Conservation (phyloP, 2,329 filamentous ascomycete genomes). For the Ophiobolus disseminans region DNA sequence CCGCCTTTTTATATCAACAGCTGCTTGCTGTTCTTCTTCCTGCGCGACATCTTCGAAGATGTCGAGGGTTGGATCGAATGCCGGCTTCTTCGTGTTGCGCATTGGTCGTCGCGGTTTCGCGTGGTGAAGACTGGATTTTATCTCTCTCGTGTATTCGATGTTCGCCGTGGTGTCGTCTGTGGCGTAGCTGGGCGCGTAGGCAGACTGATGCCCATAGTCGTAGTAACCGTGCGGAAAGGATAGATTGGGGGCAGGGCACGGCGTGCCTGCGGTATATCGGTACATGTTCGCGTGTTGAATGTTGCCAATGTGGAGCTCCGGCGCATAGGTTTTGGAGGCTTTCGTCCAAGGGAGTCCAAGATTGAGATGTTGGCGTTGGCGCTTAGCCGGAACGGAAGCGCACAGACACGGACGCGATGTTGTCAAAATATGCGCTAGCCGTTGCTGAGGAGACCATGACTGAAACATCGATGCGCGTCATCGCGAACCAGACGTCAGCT, state of each 20-base stretch:
- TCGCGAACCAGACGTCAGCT: too few relatives aligned
- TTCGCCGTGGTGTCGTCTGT: constrained; percentile 46
- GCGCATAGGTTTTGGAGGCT: constrained; percentile 20
- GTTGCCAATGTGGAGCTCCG: constrained; percentile 21
- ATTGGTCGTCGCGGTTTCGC: constrained; percentile 45
- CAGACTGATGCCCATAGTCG: constrained; percentile 33
- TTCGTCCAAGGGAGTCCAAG: constrained; percentile 17
- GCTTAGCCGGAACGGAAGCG: too few relatives aligned
- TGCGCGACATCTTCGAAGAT: constrained; percentile 50
- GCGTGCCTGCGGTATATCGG: constrained; percentile 45
- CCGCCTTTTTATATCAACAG: constrained; percentile 31
- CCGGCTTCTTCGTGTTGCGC: constrained; percentile 35
- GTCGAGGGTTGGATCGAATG: constrained; percentile 44
- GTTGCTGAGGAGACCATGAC: too few relatives aligned
- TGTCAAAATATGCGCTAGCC: too few relatives aligned
- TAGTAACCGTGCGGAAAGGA: constrained; percentile 35
- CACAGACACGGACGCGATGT: too few relatives aligned
- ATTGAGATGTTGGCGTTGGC: constrained; percentile 1
- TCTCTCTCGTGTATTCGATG: constrained; percentile 49
- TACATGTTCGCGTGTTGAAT: constrained; percentile 34
- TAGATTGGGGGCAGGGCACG: constrained; percentile 43
- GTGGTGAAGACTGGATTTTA: constrained; percentile 36
- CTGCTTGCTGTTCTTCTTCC: constrained; percentile 40
- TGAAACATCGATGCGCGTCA: too few relatives aligned
- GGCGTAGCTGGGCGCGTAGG: constrained; percentile 43